Evolutionary conservation across 345 rosid genomes (phyloP), one percentile per base, ranked within the genome.

Genomic region (Populus tremula): DNA sequence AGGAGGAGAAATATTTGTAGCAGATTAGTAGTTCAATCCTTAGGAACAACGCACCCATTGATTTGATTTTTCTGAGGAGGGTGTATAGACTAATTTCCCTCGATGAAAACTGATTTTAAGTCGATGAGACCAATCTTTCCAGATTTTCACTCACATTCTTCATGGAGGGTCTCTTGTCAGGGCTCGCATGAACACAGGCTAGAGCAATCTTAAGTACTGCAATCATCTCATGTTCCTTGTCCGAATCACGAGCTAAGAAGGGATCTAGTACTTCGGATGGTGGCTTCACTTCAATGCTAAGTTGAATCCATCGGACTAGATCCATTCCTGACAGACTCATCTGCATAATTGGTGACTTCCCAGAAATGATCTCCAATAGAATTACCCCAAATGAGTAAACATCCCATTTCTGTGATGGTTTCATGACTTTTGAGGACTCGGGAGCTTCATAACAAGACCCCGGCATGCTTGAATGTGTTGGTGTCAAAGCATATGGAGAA

Each of bases 321-420:
- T 76, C 68, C 79, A 78, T 75, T 71, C 76, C 79, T 29, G 84
- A 75, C 13, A 71, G 54, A 71, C 79, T 41, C 31, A 31, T 67
- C 73, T 49, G 78, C 49, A 63, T 50, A 25, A 21, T 27, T 10
- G 85, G 76, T 9, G 82, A 75, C 65, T 75, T 78, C 25, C 85
- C 82, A 29, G 85, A 74, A 25, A 82, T 71, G 38, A 74, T 74
- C 70, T 82, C 85, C 41, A 78, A 69, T 49, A 75, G 39, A 25
- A 82, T 74, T 35, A 78, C 74, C 21, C 85, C 82, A n/a, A 63
- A 82, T 39, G 85, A 78, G 78, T 82, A 82, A 23, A 78, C 82
- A 61, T 82, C 85, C 85, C 85, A 82, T 35, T 82, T 82, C 74
- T 82, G 85, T 27, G 82, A 78, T 8, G 85, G 85, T 35, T 66